phyloP scores from a whole-genome alignment of 768 basidiomycete species.

The Lactarius akahatsu region DNA sequence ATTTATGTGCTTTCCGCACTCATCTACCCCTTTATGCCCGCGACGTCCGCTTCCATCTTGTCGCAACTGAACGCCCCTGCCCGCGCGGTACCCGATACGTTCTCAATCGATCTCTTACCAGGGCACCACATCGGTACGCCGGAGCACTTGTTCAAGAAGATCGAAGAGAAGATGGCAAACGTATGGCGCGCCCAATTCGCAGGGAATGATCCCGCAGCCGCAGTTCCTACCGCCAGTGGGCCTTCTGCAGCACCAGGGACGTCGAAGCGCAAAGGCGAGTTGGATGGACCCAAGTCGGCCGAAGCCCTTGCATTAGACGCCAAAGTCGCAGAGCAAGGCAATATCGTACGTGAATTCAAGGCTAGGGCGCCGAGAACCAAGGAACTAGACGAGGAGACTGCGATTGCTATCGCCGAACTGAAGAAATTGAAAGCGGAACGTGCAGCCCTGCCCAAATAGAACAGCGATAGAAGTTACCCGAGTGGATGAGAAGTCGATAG shows the following conservation, averaged over 20 bases:
- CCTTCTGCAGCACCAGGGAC: slow-evolving; percentile 50
- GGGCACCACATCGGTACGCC: slow-evolving; percentile 86
- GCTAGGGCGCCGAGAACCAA: slow-evolving; percentile 55
- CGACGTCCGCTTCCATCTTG: slow-evolving; percentile 78
- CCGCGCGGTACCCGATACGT: slow-evolving; percentile 68
- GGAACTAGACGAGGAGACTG: slow-evolving; percentile 61
- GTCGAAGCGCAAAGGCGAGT: slow-evolving; percentile 48
- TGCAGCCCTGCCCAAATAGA: slow-evolving; percentile 34
- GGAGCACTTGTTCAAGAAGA: slow-evolving; percentile 89
- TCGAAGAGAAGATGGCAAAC: slow-evolving; percentile 87
- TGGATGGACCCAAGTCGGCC: slow-evolving; percentile 62
- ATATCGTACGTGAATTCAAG: slow-evolving; percentile 70
- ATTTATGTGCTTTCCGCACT: slow-evolving; percentile 87
- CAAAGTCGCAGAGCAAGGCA: slow-evolving; percentile 75
- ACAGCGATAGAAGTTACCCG: background rate
- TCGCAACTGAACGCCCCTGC: slow-evolving; percentile 87
- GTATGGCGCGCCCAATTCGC: slow-evolving; percentile 80
- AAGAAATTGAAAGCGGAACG: slow-evolving; percentile 66
- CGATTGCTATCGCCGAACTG: slow-evolving; percentile 58
- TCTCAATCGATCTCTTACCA: slow-evolving; percentile 79
- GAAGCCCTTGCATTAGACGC: slow-evolving; percentile 72
- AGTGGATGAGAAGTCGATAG: background rate
- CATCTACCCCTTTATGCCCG: slow-evolving; percentile 95
- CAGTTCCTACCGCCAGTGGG: slow-evolving; percentile 40
- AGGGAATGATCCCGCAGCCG: slow-evolving; percentile 51